phyloP scores from a whole-genome alignment of 2,329 filamentous ascomycete genomes.

The Talaromyces sp. region DNA sequence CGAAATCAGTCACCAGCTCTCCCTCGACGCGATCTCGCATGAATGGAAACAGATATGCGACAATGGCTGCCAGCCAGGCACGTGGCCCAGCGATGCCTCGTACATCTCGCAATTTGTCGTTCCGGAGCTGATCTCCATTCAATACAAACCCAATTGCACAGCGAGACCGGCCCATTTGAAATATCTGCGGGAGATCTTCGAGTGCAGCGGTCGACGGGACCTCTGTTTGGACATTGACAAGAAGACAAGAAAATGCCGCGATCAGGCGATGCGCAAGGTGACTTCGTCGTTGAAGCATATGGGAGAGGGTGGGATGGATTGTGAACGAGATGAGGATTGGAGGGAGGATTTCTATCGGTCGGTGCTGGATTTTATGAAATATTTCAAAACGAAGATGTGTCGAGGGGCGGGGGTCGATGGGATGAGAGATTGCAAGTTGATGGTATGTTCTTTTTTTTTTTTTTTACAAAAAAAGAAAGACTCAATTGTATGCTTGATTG shows the following conservation, averaged over 20 bases:
- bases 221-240: conserved; percentile 8
- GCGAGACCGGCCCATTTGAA: conserved; percentile 1
- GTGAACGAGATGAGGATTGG: conserved; percentile 6
- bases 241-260: conserved; percentile 5
- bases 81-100: conserved; percentile 6
- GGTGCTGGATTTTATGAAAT: conserved; percentile 7
- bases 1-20: neutral
- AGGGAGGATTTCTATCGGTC: conserved; percentile 5
- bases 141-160: conserved; percentile 7
- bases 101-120: conserved; percentile 5
- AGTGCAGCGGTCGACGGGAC: conserved; percentile 5
- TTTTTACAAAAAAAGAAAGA: neutral
- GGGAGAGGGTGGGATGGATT: conserved; percentile 9
- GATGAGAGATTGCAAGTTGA: conserved; percentile 11
- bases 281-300: conserved; percentile 7
- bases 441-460: neutral
- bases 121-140: conserved; percentile 6
- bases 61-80: conserved; percentile 6
- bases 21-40: conserved; percentile 5
- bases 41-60: conserved; percentile 10
- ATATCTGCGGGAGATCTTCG: conserved; percentile 4
- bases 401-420: neutral
- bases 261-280: conserved; percentile 7
- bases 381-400: conserved; percentile 6
- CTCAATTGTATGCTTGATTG: neutral